Base-by-base conservation (phyloP, 441 rosid species). In the Mallotus repandus region DNA sequence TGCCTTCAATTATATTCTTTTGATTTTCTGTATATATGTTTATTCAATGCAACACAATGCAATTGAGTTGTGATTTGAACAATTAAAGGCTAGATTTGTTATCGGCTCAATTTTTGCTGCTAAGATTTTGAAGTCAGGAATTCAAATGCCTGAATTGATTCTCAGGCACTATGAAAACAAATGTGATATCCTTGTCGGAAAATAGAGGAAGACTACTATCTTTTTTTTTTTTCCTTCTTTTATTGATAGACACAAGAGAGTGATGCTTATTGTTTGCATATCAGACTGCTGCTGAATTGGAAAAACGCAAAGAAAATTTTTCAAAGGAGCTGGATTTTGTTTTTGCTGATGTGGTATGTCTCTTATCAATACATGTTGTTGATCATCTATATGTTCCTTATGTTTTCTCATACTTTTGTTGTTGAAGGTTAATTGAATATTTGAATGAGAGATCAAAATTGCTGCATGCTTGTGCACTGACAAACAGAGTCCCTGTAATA, bases 291-390 rank as follows among this genome's bases (percentile, higher is more conserved):
- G 95, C 95, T 14, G 92, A 89, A 79, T 66, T 79, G 71, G 95
- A 89, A 66, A 64, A 56, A 75, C 88, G 95, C 13, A 82, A 87
- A 79, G 95, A 86, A 62, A 86, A 78, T 0, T 82, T 88, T 58
- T 68, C 71, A 65, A 86, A 89, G 84, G 95, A 89, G 80, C 83
- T 88, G 68, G 95, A 89, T 78, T 86, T 89, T 83, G 94, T 89
- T 74, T 82, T 77, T 15, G 88, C 89, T 2, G 92, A 84, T 74
- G 92, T 89, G 92, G 95, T 88, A 86, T 66, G 80, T 29, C 53
- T 67, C n/a, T 68, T 69, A 43, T 22, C 15, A 50, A 22, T 11
- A 13, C 12, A 45, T 64, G 16, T 12, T 64, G 10, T 45, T 22
- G 56, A 50, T 50, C 48, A 9, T 43, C n/a, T 15, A 19, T 22